These are phyloP conservation scores for Theobroma grandiflorum DNA, from an alignment of 441 rosid species.

Conservation along the genomic window DNA sequence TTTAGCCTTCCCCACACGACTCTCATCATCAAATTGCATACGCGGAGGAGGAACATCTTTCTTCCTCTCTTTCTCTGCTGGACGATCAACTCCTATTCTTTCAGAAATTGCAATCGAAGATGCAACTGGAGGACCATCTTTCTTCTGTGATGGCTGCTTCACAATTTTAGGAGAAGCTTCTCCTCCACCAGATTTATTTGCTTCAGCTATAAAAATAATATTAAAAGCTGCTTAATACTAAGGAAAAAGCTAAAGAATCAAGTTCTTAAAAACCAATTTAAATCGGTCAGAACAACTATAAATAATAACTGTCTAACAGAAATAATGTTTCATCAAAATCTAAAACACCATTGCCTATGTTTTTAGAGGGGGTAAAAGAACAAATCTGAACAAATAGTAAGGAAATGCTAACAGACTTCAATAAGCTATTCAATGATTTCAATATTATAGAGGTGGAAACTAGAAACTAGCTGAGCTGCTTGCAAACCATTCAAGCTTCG, in stretches of 20 bases:
- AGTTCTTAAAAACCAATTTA: background rate
- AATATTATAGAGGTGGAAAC: background rate
- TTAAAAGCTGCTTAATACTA: conserved; percentile 7
- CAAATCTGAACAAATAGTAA: background rate
- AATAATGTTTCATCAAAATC: conserved; percentile 18
- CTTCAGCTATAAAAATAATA: conserved; percentile 44
- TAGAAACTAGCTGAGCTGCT: conserved; percentile 2
- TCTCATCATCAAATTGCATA: conserved; percentile 91
- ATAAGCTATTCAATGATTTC: conserved; percentile 19
- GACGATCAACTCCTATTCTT: conserved; percentile 62
- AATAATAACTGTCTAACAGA: background rate
- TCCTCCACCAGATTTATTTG: conserved; percentile 51
- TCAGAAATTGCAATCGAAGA: conserved; percentile 66
- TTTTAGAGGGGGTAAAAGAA: background rate
- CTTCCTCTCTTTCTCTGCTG: conserved; percentile 77
- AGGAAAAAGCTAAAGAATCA: background rate
- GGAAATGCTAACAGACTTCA: conserved; percentile 7
- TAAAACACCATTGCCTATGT: background rate
- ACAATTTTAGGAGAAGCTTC: conserved; percentile 52
- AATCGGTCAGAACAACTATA: background rate
- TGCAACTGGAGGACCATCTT: conserved; percentile 53
- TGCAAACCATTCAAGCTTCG: background rate
- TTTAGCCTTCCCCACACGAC: conserved; percentile 90
- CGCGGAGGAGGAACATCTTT: conserved; percentile 88
- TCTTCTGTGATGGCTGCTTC: conserved; percentile 69